Evolutionary conservation across 306 rosid genomes (phyloP).

Genomic region (Medicago ruthenica): DNA sequence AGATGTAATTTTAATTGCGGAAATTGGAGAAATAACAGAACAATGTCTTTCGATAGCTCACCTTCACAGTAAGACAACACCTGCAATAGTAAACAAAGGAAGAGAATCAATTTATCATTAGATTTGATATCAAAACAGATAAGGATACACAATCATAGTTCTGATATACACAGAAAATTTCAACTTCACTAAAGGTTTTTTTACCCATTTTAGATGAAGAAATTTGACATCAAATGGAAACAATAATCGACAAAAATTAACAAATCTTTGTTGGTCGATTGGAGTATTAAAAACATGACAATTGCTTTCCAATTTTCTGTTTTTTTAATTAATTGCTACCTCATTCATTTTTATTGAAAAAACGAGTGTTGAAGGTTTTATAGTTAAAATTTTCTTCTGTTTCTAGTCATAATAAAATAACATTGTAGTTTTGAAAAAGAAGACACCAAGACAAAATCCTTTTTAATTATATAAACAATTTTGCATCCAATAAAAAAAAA

Average conservation of each 20-base stretch:
- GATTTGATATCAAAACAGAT: slow-evolving; percentile 6
- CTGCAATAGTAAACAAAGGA: slow-evolving; percentile 59
- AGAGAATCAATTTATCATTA: slow-evolving; percentile 28
- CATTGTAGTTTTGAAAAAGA: background rate
- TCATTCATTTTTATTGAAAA: background rate
- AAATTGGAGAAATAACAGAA: slow-evolving; percentile 33
- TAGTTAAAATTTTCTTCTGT: background rate
- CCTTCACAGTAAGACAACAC: slow-evolving; percentile 99
- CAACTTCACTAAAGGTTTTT: slow-evolving; percentile 7
- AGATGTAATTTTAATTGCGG: slow-evolving; percentile 13
- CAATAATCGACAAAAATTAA: background rate
- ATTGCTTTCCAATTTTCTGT: background rate
- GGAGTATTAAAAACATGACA: background rate
- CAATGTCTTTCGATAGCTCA: slow-evolving; percentile 43
- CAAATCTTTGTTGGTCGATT: background rate
- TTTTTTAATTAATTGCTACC: background rate
- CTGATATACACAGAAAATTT: background rate
- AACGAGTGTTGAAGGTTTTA: background rate
- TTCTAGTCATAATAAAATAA: background rate
- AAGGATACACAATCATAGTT: background rate
- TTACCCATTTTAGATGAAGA: background rate
- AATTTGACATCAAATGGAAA: background rate
- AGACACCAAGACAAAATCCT: slow-evolving; percentile 4
- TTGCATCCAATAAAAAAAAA: slow-evolving; percentile 12
- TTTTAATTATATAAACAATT: background rate